Base-by-base conservation (phyloP, 108 stramenopile genomes). In the Cyclotella choctawhatcheeana region DNA sequence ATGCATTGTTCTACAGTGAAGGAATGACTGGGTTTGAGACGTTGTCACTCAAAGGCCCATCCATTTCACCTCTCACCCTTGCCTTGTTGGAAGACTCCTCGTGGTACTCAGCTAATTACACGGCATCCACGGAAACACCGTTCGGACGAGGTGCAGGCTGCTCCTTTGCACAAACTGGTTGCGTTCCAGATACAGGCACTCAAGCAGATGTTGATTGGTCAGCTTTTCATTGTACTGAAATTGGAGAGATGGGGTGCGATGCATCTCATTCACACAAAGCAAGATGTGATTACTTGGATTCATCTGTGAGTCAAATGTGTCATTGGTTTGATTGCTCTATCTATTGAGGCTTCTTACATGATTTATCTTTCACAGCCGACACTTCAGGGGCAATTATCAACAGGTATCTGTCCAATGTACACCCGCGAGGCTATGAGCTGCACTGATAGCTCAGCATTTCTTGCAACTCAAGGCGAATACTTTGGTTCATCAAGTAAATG, bases 81-180 rank as follows among this genome's bases (percentile, higher is more conserved):
- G 79, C 83, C 20, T 40, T 84, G 3, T 55, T 84, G 0, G 79
- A 84, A 64, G 83, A 84, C 58, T 77, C 75, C 22, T 80, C 79
- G 12, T 84, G 83, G 83, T 84, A 84, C 45, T 18, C 40, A 34
- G 83, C 79, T 6, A 79, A 81, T 61, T 84, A 81, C 75, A 52
- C 31, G 31, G 59, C 44, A 16, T 64, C 82, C 2, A 30, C 73
- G 18, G 72, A 73, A 27, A 52, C 71, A n/a, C 34, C 79, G 25
- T 84, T 72, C 32, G 82, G 79, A 20, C 59, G 74, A 26, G 75
- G 75, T 17, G 58, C 69, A 35, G 82, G 82, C 17, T 84, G 82
- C 58, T 69, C 76, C 22, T 84, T 84, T 71, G 82, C 76, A 24
- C 47, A 55, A 30, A 69, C 59, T 59, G 44, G 43, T 12, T 84